phyloP scores from a whole-genome alignment of 495 filamentous ascomycete genomes.

The Talaromyces adpressus region DNA sequence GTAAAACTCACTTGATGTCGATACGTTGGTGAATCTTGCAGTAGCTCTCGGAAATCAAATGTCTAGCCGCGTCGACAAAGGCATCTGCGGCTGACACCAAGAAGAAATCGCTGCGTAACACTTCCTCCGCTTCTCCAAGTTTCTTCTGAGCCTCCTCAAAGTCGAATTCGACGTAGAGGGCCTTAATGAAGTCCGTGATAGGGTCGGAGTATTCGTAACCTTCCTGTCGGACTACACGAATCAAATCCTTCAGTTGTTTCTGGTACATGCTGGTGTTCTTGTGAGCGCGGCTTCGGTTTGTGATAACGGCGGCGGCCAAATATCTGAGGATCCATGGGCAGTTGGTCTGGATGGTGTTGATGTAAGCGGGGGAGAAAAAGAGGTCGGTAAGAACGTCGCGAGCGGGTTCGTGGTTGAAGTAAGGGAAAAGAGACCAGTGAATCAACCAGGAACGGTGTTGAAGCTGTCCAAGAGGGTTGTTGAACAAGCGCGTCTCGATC shows the following conservation, averaged over 20 bases:
- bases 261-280: slow-evolving; percentile 80
- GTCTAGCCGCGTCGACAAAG: slow-evolving; percentile 90
- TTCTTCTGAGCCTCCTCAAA: slow-evolving; percentile 97
- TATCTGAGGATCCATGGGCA: slow-evolving; percentile 97
- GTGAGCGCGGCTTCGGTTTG: slow-evolving; percentile 75
- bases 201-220: slow-evolving; percentile 95
- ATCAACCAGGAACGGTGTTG: slow-evolving; percentile 93
- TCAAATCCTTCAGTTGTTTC: slow-evolving; percentile 95
- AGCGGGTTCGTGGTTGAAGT: slow-evolving; percentile 94
- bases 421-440: slow-evolving; percentile 97
- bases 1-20: slow-evolving; percentile 71
- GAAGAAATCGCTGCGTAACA: slow-evolving; percentile 93
- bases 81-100: slow-evolving; percentile 73
- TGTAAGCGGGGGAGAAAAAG: slow-evolving; percentile 92
- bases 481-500: slow-evolving; percentile 88
- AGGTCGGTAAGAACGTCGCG: slow-evolving; percentile 87
- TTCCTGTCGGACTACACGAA: slow-evolving; percentile 92
- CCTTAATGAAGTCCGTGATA: slow-evolving; percentile 91
- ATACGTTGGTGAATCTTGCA: slow-evolving; percentile 99
- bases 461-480: slow-evolving; percentile 89
- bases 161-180: slow-evolving; percentile 95
- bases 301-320: slow-evolving; percentile 91
- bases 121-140: slow-evolving; percentile 82
- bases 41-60: slow-evolving; percentile 95
- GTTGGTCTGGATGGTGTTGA: slow-evolving; percentile 97